Evolutionary conservation across 1,284 basidiomycete species (phyloP).

Genomic region (Apiotrichum domesticum): DNA sequence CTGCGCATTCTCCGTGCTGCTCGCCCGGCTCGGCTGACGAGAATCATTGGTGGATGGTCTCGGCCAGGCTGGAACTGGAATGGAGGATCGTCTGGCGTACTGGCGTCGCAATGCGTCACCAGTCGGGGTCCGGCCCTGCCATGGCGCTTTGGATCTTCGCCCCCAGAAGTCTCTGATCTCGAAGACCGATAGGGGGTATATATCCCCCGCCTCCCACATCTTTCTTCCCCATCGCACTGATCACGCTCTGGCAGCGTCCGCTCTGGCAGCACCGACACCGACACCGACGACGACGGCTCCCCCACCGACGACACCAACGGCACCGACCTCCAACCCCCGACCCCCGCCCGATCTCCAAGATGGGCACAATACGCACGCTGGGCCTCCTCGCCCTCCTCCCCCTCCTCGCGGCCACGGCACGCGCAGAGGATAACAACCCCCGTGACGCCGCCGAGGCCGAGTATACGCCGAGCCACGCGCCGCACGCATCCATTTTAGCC

Average conservation of each 20-base stretch:
- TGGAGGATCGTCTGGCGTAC: too few relatives aligned
- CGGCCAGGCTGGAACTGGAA: too few relatives aligned
- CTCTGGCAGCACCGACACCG: neutral
- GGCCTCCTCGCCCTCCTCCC: conserved; percentile 19
- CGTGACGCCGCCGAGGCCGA: neutral
- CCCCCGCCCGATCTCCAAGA: neutral
- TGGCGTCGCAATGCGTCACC: too few relatives aligned
- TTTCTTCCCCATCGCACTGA: neutral
- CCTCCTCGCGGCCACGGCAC: conserved; percentile 3
- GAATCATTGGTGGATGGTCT: too few relatives aligned
- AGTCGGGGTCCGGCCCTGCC: too few relatives aligned
- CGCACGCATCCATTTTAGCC: neutral
- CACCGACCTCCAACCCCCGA: too few relatives aligned
- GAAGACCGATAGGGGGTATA: too few relatives aligned
- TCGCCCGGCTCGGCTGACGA: too few relatives aligned
- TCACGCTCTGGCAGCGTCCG: neutral
- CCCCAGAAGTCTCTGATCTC: too few relatives aligned
- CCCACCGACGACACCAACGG: neutral
- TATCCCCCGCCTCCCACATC: neutral
- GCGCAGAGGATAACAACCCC: neutral
- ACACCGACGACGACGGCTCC: too few relatives aligned
- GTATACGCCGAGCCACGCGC: neutral
- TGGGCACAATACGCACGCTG: conserved; percentile 1
- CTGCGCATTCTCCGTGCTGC: too few relatives aligned
- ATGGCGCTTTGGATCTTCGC: too few relatives aligned